Conservation (phyloP, 2,329 filamentous ascomycete species). For the Ophidiomyces ophidiicola region DNA sequence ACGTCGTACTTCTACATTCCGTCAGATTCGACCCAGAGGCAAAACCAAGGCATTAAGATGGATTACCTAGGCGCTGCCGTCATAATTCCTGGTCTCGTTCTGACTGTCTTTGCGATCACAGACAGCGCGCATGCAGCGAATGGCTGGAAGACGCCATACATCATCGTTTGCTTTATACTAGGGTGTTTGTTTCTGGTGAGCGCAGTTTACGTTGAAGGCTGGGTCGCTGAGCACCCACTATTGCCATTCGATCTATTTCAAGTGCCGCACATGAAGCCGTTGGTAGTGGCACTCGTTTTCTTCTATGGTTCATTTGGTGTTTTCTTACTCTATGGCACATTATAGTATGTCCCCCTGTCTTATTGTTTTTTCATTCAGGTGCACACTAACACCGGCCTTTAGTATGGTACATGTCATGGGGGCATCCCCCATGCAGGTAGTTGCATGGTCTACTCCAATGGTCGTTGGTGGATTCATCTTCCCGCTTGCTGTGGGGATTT, state of each 20-base stretch:
- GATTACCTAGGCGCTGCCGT: slow-evolving; percentile 54
- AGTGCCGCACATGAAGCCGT: slow-evolving; percentile 54
- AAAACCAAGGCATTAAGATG: slow-evolving; percentile 43
- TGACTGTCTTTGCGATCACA: slow-evolving; percentile 65
- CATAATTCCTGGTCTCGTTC: slow-evolving; percentile 52
- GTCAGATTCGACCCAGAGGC: slow-evolving; percentile 32
- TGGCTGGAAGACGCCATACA: slow-evolving; percentile 63
- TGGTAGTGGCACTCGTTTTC: slow-evolving; percentile 51
- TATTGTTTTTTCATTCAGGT: not conserved
- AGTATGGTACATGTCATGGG: slow-evolving; percentile 51
- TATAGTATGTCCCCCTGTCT: slow-evolving; percentile 48
- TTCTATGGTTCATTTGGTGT: slow-evolving; percentile 57
- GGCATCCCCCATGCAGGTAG: slow-evolving; percentile 49
- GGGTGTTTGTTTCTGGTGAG: slow-evolving; percentile 48
- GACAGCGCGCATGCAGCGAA: slow-evolving; percentile 56
- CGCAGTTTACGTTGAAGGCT: slow-evolving; percentile 60
- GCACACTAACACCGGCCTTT: slow-evolving; percentile 4
- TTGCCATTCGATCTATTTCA: slow-evolving; percentile 58
- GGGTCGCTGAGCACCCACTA: slow-evolving; percentile 55
- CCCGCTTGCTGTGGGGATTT: slow-evolving; percentile 49
- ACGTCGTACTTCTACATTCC: slow-evolving; percentile 41
- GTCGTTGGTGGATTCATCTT: slow-evolving; percentile 56
- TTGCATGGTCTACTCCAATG: slow-evolving; percentile 58
- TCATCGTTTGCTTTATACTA: slow-evolving; percentile 51
- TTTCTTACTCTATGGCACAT: slow-evolving; percentile 56